Base-by-base conservation (phyloP, 129 eudicot species). In the Artemisia annua region DNA sequence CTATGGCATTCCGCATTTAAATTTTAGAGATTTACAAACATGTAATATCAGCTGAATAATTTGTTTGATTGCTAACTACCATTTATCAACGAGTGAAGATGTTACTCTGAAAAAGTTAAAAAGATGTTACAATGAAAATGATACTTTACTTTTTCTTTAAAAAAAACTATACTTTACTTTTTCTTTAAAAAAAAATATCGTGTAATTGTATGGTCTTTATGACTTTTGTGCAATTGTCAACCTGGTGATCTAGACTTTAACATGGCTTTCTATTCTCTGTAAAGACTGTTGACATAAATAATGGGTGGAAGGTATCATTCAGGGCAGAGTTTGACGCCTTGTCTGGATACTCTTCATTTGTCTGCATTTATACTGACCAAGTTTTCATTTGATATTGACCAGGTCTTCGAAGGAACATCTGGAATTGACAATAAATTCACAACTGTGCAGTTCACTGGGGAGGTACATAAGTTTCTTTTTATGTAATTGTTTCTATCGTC, bases 321-420 rank as follows among this genome's bases (percentile, higher is more conserved):
- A 6, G 43, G 43, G 43, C 8, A 35, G 43, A 35, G 43, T 35
- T 35, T 35, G 43, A 35, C 43, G 14, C 15, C 14, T 50, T 30
- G 8, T 7, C 35, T 26, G 46, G 46, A 24, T 60, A 24, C 2
- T 63, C 1, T 32, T n/a, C 48, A 49, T 19, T 11, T 55, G 15
- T 20, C 18, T 55, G 4, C 48, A 43, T 75, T 43, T 66, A 10
- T 65, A 18, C 66, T 55, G 19, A 65, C 26, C 35, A 15, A 62
- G 55, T 44, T 43, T 66, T 7, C 63, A 51, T 43, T 54, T 39
- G 16, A 32, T 20, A 11, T 63, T 75, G 54, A 73, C 67, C 84
- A 92, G 96, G 98, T 94, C 39, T 94, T 94, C 57, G 97, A 94
- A 87, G 98, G 98, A 74, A 94, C 98, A 60, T 94, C 98, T 79